phyloP scores from a whole-genome alignment of 2,329 filamentous ascomycete genomes.

The Botrytis deweyae region DNA sequence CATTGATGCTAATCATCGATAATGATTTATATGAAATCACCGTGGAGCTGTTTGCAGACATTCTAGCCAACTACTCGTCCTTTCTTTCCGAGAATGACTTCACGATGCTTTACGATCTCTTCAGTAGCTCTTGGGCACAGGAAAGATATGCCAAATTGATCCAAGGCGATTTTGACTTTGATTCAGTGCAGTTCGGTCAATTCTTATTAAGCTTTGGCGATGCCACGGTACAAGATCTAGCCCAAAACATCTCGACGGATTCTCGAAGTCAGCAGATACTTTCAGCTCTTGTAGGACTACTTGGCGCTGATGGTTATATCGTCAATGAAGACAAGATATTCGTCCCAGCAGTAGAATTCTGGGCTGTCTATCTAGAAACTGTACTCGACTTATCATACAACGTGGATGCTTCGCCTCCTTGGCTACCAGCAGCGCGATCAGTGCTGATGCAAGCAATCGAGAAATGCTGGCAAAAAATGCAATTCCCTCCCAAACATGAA shows the following conservation, averaged over 20 bases:
- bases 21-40: constrained; percentile 59
- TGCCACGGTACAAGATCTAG: constrained; percentile 60
- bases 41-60: constrained; percentile 64
- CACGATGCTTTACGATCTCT: constrained; percentile 55
- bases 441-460: constrained; percentile 64
- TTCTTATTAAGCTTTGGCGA: constrained; percentile 69
- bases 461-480: constrained; percentile 66
- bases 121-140: constrained; percentile 60
- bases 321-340: constrained; percentile 74
- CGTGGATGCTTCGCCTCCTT: constrained; percentile 49
- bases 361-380: constrained; percentile 73
- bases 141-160: constrained; percentile 55
- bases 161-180: constrained; percentile 61
- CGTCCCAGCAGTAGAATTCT: constrained; percentile 72
- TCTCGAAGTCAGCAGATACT: constrained; percentile 53
- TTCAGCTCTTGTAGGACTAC: constrained; percentile 60
- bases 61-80: constrained; percentile 62
- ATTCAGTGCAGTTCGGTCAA: constrained; percentile 63
- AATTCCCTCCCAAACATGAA: constrained; percentile 54
- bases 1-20: constrained; percentile 60
- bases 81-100: constrained; percentile 63
- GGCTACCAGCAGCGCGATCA: constrained; percentile 58
- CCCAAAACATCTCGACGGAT: constrained; percentile 51
- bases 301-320: constrained; percentile 64
- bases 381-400: constrained; percentile 59